Conservation (phyloP, 225 moss, liverwort and hornwort species). For the Climacium dendroides region DNA sequence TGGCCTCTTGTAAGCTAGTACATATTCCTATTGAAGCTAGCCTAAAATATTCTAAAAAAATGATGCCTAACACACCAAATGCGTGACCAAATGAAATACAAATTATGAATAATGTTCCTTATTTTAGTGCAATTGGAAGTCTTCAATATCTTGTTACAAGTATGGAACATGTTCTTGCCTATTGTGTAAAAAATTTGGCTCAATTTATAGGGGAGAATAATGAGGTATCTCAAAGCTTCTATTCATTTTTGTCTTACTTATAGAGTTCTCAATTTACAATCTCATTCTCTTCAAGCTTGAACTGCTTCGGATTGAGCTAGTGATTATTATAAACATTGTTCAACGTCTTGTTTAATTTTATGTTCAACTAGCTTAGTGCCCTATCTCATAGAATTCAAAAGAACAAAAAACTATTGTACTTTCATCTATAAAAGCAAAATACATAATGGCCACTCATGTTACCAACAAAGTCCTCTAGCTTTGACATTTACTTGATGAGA, state of each 20-base stretch:
- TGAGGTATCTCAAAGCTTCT: neutral
- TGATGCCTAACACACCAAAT: neutral
- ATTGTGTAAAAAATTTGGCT: neutral
- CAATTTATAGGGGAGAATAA: neutral
- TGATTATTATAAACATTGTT: neutral
- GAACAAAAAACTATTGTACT: neutral
- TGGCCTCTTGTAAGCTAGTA: neutral
- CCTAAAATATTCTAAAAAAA: neutral
- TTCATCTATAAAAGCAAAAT: neutral
- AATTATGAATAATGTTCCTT: neutral
- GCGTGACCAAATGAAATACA: too few species aligned
- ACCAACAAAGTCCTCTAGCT: neutral
- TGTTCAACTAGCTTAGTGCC: neutral
- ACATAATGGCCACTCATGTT: neutral
- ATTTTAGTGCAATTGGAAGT: too few species aligned
- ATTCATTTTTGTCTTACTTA: neutral
- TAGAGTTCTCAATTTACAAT: neutral
- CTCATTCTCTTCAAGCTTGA: neutral
- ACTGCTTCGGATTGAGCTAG: fast-evolving
- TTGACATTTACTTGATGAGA: neutral
- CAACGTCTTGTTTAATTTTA: neutral
- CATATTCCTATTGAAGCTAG: neutral
- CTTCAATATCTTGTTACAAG: too few species aligned
- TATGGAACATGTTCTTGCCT: too few species aligned
- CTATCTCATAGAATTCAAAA: neutral